Percentiles rank a stretch among this genome's conserved stretches.
Evolutionary conservation across 1,139 yeast species (phyloP).

Genomic region (Hyphopichia pseudoburtonii): DNA sequence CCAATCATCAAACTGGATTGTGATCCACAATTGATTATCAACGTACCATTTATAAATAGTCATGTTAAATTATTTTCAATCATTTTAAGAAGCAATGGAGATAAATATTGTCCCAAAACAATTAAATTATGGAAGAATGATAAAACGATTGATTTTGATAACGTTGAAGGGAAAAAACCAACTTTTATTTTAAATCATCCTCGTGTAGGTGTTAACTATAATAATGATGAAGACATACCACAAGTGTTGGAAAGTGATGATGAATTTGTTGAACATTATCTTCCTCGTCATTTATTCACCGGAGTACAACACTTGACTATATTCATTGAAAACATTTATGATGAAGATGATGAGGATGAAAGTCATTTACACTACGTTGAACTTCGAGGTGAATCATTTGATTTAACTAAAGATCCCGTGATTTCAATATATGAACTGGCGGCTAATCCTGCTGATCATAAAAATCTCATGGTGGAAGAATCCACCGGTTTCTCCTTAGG

Average conservation of each 20-base stretch:
- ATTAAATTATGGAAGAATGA: slow-evolving; percentile 76
- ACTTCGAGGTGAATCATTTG: slow-evolving; percentile 75
- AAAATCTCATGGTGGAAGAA: slow-evolving; percentile 35
- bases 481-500: slow-evolving; percentile 13
- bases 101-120: slow-evolving; percentile 62
- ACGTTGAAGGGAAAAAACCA: slow-evolving; percentile 51
- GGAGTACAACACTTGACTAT: slow-evolving; percentile 68
- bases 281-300: slow-evolving; percentile 74
- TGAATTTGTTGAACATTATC: slow-evolving; percentile 78
- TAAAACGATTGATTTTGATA: slow-evolving; percentile 68
- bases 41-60: slow-evolving; percentile 73
- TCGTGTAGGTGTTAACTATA: slow-evolving; percentile 45
- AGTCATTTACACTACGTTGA: slow-evolving; percentile 70
- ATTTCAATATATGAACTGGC: slow-evolving; percentile 83
- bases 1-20: slow-evolving; percentile 70
- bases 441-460: slow-evolving; percentile 90
- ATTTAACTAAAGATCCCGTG: slow-evolving; percentile 64
- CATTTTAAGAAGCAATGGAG: slow-evolving; percentile 65
- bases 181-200: slow-evolving; percentile 64
- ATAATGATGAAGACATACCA: slow-evolving; percentile 36
- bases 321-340: slow-evolving; percentile 67
- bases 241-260: slow-evolving; percentile 31
- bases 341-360: slow-evolving; percentile 54
- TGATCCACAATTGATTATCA: slow-evolving; percentile 75
- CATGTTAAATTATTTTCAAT: slow-evolving; percentile 73